Percentiles rank a stretch among this genome's conserved stretches.
phyloP scores from a whole-genome alignment of 2,329 filamentous ascomycete genomes.

The Leptographium galeiforme region DNA sequence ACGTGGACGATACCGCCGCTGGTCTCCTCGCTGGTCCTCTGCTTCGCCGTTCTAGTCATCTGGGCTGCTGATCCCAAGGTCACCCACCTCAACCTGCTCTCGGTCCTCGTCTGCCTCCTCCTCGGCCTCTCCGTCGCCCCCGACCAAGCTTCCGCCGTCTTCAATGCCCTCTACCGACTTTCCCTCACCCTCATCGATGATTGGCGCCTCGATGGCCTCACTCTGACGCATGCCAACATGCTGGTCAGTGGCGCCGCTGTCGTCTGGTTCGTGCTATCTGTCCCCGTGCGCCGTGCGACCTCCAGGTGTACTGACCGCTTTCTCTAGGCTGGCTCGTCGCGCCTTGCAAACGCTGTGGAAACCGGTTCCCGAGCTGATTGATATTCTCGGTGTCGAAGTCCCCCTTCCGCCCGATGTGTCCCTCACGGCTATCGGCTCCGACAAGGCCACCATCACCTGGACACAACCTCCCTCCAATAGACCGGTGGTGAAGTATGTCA shows the following conservation, averaged over 20 bases:
- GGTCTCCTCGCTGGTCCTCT: conserved; percentile 29
- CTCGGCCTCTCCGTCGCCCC: conserved; percentile 29
- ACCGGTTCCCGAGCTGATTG: conserved; percentile 80
- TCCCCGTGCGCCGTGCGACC: neutral
- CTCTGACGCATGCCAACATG: conserved; percentile 40
- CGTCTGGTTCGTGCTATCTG: conserved; percentile 28
- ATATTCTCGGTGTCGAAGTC: conserved; percentile 85
- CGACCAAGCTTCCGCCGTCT: conserved; percentile 23
- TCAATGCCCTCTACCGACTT: conserved; percentile 21
- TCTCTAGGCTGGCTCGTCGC: conserved; percentile 62
- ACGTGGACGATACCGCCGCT: conserved; percentile 28
- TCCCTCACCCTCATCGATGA: conserved; percentile 22
- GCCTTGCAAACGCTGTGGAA: conserved; percentile 82
- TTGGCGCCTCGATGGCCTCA: conserved; percentile 31
- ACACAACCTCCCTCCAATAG: conserved; percentile 53
- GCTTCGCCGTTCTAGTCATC: conserved; percentile 28
- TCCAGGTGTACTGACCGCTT: neutral
- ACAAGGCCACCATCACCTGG: conserved; percentile 86
- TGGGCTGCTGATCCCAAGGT: conserved; percentile 31
- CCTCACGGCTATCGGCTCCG: conserved; percentile 74
- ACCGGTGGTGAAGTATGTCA: conserved; percentile 72
- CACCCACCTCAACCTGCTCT: conserved; percentile 27
- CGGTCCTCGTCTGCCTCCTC: conserved; percentile 24
- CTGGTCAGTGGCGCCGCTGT: conserved; percentile 38
- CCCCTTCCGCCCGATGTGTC: conserved; percentile 81